A percentile compares a stretch with the other conserved stretches of the same genome.
Evolutionary conservation across 106 monocot species (phyloP).

Genomic region (Allium sativum): DNA sequence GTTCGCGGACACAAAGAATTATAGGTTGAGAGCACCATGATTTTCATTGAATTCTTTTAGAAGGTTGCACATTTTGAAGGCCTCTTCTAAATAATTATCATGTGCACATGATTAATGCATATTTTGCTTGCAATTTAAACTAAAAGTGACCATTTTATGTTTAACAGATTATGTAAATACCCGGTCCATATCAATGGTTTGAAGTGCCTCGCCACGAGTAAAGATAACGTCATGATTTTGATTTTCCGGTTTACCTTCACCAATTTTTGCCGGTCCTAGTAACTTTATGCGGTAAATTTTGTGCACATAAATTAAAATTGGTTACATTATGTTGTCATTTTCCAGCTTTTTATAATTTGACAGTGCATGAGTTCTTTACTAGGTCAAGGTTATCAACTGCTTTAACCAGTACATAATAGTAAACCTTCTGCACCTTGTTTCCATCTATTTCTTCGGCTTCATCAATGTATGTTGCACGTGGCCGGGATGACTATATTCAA

Average conservation of each 20-base stretch:
- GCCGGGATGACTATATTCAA: conserved; percentile 57
- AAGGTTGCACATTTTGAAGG: conserved; percentile 88
- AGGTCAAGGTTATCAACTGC: conserved; percentile 55
- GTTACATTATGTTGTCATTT: no score
- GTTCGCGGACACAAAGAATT: conserved; percentile 74
- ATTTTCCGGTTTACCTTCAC: conserved; percentile 87
- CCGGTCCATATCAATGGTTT: conserved; percentile 99
- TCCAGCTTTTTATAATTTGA: no score
- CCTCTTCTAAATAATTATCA: conserved; percentile 92
- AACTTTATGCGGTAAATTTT: conserved; percentile 68
- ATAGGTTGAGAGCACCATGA: conserved; percentile 72
- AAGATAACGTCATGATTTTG: conserved; percentile 88
- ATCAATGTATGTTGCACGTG: conserved; percentile 84
- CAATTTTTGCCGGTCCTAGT: conserved; percentile 74
- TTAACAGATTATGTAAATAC: conserved; percentile 14
- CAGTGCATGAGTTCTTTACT: conserved; percentile 25
- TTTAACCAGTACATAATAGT: conserved; percentile 85
- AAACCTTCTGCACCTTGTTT: conserved; percentile 43
- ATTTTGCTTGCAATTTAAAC: background rate
- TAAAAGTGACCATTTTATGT: background rate
- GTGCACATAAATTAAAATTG: conserved; percentile 17
- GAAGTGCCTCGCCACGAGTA: conserved; percentile 84
- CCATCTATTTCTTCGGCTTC: conserved; percentile 67
- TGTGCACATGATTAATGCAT: conserved; percentile 7
- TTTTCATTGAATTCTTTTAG: conserved; percentile 59